Evolutionary conservation across 495 filamentous ascomycete genomes (phyloP).

Genomic region (Talaromyces wortmannii): DNA sequence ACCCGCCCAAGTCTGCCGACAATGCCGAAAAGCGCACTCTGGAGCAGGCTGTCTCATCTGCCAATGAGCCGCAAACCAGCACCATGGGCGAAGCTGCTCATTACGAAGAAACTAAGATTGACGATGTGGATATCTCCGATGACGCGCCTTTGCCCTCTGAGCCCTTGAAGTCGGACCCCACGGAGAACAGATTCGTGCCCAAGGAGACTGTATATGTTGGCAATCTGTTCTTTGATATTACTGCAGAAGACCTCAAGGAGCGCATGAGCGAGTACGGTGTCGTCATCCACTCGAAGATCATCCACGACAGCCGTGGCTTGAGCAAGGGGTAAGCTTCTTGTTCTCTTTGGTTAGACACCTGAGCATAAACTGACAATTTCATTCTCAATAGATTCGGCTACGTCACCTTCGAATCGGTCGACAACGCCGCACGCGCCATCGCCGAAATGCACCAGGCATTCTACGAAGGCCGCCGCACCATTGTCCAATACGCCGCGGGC

Average conservation of each 20-base stretch:
- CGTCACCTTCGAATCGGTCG: constrained; percentile 54
- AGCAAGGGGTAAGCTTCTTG: constrained; percentile 73
- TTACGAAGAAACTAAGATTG: too few species aligned
- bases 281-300: constrained; percentile 47
- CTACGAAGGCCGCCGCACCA: constrained; percentile 71
- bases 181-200: neutral
- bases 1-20: constrained; percentile 11
- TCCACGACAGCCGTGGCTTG: constrained; percentile 63
- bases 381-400: constrained; percentile 62
- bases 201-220: constrained; percentile 62
- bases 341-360: too few species aligned
- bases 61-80: neutral
- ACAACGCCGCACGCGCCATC: constrained; percentile 55
- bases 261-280: constrained; percentile 62
- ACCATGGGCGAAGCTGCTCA: constrained; percentile 2
- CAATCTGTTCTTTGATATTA: constrained; percentile 83
- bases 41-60: constrained; percentile 6
- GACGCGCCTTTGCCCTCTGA: too few species aligned
- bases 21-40: constrained; percentile 12
- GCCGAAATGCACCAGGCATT: constrained; percentile 58
- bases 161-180: too few species aligned
- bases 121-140: too few species aligned
- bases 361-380: constrained; percentile 15
- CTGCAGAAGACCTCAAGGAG: constrained; percentile 58
- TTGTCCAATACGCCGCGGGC: constrained; percentile 47